Evolutionary conservation across 192 early-diverging fungal species (phyloP).

Genomic region (Helicostylum pulchrum): DNA sequence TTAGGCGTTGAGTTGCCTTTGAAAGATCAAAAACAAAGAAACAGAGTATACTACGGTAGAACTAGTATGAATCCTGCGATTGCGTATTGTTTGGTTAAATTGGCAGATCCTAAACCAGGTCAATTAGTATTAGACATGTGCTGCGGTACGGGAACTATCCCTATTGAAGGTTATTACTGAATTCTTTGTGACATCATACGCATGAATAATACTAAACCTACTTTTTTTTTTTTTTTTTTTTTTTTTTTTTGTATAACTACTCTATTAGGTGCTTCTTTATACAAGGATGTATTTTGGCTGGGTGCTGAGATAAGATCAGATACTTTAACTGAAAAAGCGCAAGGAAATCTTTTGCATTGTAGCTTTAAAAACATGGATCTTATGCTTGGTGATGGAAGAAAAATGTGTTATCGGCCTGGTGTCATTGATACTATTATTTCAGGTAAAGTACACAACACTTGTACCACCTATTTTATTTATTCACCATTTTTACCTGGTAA

Average conservation of each 20-base stretch:
- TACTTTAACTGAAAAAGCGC: constrained; percentile 24
- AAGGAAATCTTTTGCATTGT: constrained; percentile 20
- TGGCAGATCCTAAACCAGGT: constrained; percentile 36
- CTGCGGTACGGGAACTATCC: constrained; percentile 35
- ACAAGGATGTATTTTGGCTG: constrained; percentile 32
- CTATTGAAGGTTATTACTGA: constrained; percentile 26
- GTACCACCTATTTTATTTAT: background rate
- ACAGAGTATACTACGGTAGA: constrained; percentile 36
- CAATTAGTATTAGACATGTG: constrained; percentile 46
- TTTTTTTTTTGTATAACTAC: background rate
- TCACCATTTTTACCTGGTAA: too few relatives aligned
- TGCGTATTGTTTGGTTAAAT: constrained; percentile 35
- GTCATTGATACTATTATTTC: constrained; percentile 30
- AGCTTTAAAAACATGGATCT: constrained; percentile 19
- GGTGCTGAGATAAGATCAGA: constrained; percentile 36
- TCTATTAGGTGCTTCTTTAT: constrained; percentile 33
- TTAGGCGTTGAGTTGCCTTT: constrained; percentile 12
- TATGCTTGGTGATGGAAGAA: constrained; percentile 28
- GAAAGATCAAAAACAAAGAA: constrained; percentile 29
- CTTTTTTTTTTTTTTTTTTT: too few relatives aligned
- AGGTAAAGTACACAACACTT: constrained; percentile 14
- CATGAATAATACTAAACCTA: too few relatives aligned
- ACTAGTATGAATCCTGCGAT: constrained; percentile 44
- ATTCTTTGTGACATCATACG: background rate
- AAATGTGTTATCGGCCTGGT: constrained; percentile 20